phyloP scores from a whole-genome alignment of 2,329 filamentous ascomycete species.

The Verticillium zaregamsianum region DNA sequence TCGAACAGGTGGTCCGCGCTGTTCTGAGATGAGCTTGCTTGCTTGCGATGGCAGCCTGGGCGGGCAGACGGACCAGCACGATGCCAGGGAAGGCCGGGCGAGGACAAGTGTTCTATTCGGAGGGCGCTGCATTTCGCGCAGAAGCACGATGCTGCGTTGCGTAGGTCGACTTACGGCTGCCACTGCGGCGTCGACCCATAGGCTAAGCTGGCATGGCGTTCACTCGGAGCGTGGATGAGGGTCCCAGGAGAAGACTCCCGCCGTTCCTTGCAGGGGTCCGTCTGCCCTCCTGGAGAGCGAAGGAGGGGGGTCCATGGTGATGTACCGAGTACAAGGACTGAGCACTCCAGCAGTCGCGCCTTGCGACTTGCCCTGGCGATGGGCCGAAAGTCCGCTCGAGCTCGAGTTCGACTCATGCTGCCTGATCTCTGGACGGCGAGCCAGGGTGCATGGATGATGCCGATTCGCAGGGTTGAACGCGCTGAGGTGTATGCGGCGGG shows the following conservation, averaged over 20 bases:
- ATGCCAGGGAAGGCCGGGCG: neutral
- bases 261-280: neutral
- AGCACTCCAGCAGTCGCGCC: neutral
- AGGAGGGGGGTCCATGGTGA: neutral
- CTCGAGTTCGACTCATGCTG: neutral
- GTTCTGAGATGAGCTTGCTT: neutral
- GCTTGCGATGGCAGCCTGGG: neutral
- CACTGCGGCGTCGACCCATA: neutral
- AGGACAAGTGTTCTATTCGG: neutral
- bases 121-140: neutral
- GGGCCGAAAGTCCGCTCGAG: neutral
- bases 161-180: neutral
- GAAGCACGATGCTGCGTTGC: neutral
- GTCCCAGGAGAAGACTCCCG: neutral
- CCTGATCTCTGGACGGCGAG: neutral
- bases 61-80: neutral
- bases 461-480: neutral
- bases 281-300: too few relatives aligned
- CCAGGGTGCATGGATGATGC: neutral
- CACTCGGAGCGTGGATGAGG: neutral
- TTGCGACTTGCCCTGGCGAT: neutral
- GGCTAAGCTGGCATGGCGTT: neutral
- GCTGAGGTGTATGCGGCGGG: neutral
- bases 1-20: neutral
- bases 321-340: neutral